Percentiles rank a stretch among this genome's conserved stretches.
These are phyloP conservation scores for Aureobasidium sp. DNA, from an alignment of 2,329 filamentous ascomycete genomes.

Conservation along the genomic window DNA sequence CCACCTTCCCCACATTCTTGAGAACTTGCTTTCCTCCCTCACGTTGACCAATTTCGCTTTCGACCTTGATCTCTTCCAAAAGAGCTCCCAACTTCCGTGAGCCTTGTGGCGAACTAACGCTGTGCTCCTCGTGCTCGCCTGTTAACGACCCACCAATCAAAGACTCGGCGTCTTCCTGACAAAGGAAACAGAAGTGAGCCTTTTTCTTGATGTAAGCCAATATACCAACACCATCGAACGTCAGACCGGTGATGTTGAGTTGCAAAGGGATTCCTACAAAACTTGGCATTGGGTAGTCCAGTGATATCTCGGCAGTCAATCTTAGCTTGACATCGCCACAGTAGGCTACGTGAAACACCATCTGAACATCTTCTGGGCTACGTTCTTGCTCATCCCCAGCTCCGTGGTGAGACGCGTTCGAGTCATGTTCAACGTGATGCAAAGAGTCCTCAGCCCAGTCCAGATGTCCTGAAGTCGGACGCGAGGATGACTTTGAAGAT, in stretches of 20 bases:
- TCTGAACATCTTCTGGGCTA: conserved; percentile 79
- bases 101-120: not conserved
- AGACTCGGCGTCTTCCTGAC: conserved; percentile 80
- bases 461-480: conserved; percentile 36
- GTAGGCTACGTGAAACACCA: conserved; percentile 86
- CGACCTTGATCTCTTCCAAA: conserved; percentile 86
- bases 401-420: not conserved
- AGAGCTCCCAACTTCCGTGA: conserved; percentile 59
- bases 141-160: conserved; percentile 37
- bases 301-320: conserved; percentile 86
- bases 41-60: conserved; percentile 93
- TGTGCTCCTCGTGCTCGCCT: conserved; percentile 23
- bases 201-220: conserved; percentile 83
- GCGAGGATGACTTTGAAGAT: conserved; percentile 36
- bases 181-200: conserved; percentile 90
- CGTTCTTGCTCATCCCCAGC: conserved; percentile 48
- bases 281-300: conserved; percentile 97
- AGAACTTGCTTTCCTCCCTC: conserved; percentile 88
- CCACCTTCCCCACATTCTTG: conserved; percentile 98
- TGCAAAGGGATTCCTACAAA: conserved; percentile 94
- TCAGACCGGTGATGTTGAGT: conserved; percentile 88
- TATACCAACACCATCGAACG: conserved; percentile 91
- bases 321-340: conserved; percentile 80
- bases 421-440: conserved; percentile 15
- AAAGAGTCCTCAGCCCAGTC: conserved; percentile 21